A percentile compares a stretch with the other conserved stretches of the same genome.
Conservation (phyloP, 768 basidiomycete genomes). For the Cystobasidium ongulense region DNA sequence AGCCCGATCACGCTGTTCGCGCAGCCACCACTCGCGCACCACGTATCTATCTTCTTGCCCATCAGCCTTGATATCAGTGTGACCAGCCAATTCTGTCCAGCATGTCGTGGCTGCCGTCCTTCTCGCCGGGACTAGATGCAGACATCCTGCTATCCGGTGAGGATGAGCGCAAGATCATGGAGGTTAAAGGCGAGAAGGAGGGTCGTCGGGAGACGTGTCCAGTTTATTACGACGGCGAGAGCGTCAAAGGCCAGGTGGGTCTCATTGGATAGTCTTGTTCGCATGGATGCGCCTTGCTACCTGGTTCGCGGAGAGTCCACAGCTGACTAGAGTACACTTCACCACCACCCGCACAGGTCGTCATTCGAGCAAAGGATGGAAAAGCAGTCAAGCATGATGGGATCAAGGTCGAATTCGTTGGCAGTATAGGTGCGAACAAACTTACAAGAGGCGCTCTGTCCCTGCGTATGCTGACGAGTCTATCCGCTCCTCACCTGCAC, state of each 20-base stretch:
- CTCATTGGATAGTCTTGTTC: not conserved
- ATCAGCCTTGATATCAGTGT: too few relatives aligned
- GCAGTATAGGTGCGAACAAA: constrained; percentile 68
- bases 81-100: too few relatives aligned
- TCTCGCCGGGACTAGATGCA: constrained; percentile 79
- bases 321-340: not conserved
- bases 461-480: not conserved
- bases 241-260: constrained; percentile 71
- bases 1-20: not conserved
- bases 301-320: not conserved
- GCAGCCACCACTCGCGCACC: not conserved
- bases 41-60: too few relatives aligned
- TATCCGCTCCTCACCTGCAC: not conserved
- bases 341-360: constrained; percentile 52
- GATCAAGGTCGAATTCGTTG: constrained; percentile 94
- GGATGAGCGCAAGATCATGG: constrained; percentile 77
- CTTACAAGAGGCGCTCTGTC: not conserved
- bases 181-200: constrained; percentile 63
- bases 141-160: constrained; percentile 82
- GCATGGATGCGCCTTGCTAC: not conserved
- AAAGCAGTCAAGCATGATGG: constrained; percentile 92
- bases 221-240: constrained; percentile 92
- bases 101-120: constrained; percentile 80
- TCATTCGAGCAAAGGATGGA: constrained; percentile 82
- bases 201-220: constrained; percentile 75